These are phyloP conservation scores for Hemileccinum rubropunctum DNA, from an alignment of 768 basidiomycete species.

Conservation along the genomic window DNA sequence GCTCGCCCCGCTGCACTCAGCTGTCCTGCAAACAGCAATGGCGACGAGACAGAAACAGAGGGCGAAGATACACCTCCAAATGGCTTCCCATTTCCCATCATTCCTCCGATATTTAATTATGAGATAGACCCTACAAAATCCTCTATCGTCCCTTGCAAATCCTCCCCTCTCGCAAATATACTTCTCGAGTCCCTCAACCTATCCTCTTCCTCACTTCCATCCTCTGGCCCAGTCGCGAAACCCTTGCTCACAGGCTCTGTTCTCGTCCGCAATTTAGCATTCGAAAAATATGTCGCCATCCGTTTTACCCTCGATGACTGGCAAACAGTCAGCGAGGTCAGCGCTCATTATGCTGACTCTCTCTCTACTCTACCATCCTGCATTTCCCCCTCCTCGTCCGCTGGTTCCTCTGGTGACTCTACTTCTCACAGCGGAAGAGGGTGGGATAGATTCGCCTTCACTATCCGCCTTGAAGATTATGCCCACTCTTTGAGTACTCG, in stretches of 20 bases:
- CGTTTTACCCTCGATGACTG: slow-evolving; percentile 93
- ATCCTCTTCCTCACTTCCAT: slow-evolving; percentile 8
- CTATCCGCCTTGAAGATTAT: slow-evolving; percentile 72
- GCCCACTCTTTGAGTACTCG: slow-evolving; percentile 46
- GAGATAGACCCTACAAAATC: slow-evolving; percentile 22
- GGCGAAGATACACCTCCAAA: slow-evolving; percentile 14
- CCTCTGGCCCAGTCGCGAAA: slow-evolving; percentile 6
- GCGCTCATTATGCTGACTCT: slow-evolving; percentile 46
- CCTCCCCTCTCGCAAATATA: slow-evolving; percentile 26
- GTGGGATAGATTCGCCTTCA: slow-evolving; percentile 63
- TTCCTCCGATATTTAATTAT: slow-evolving; percentile 11
- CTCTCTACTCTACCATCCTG: slow-evolving; percentile 36
- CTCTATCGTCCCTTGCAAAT: slow-evolving; percentile 8
- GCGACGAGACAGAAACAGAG: slow-evolving; percentile 49
- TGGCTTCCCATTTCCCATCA: slow-evolving; percentile 28
- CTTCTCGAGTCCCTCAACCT: slow-evolving; percentile 39
- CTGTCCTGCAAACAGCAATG: slow-evolving; percentile 12
- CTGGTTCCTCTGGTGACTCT: background rate
- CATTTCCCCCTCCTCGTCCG: slow-evolving; percentile 11
- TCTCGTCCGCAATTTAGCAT: slow-evolving; percentile 81
- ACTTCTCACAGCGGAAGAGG: slow-evolving; percentile 6
- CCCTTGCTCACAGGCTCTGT: slow-evolving; percentile 66
- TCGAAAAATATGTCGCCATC: slow-evolving; percentile 80
- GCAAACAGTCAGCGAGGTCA: slow-evolving; percentile 89
- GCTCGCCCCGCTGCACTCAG: slow-evolving; percentile 66